Base-by-base conservation (phyloP, 2,329 filamentous ascomycete genomes). In the Diaporthe ilicicola region DNA sequence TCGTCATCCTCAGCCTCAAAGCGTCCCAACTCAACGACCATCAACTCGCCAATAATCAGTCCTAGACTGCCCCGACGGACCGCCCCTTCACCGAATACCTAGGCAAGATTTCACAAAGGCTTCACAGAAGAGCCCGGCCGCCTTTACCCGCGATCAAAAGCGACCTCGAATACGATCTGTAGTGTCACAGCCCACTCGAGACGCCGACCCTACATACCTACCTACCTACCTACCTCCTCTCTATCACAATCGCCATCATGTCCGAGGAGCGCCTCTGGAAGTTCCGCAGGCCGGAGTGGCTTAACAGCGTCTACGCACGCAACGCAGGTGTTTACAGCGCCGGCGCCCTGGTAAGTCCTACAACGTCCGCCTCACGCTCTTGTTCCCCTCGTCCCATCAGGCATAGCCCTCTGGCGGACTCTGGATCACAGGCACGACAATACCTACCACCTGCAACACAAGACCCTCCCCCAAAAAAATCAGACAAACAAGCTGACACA, bases 261-360 rank as follows among this genome's bases (percentile, higher is more conserved):
- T 87, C 89, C 73, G 89, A 91, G 75, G 89, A 91, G 72, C 88
- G 89, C 69, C 88, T 92, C 76, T 92, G 87, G 87, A 91, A 91
- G 83, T 92, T 92, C 78, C 81, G 85, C 80, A 87, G 83, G 84
- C 90, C 90, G 69, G 89, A 90, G 78, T 92, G 90, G 90, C 84
- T 91, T 70, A 91, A 89, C 82, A 90, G 86, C 80, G 84, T 86
- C 74, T 89, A 86, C 83, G 88, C 88, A 73, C 89, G 90, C 77
- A 90, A 90, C 75, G 83, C 88, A 22, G 90, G 90, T 70, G 86
- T 92, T 74, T 92, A 92, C 80, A 79, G 81, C 67, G 86, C 90
- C 59, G 90, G 90, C 74, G 90, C 87, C 75, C 78, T 92, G 82
- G 90, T 92, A 83, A 72, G 89, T 85, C 9, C 29, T 8, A 32